Base-by-base conservation (phyloP, 768 basidiomycete genomes). In the Mrakia gelida region DNA sequence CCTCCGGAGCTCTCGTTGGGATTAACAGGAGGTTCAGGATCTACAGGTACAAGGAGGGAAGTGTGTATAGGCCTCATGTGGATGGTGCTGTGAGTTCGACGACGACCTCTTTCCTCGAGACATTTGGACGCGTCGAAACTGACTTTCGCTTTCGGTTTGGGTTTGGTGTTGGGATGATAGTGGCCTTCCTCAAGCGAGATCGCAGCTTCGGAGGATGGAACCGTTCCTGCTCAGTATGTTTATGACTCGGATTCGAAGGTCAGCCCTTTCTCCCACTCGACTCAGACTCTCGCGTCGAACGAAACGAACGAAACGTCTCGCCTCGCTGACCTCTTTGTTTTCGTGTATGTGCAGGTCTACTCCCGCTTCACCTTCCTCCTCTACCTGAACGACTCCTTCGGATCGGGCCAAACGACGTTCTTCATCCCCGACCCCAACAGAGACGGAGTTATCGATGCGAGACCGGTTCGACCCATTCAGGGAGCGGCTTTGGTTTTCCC, bases 401-500 rank as follows among this genome's bases (percentile, higher is more conserved):
- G 81, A 28, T 81, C 82, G 15, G 88, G 88, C 18, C 85, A 86
- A 78, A 89, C 88, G 8, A 89, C 88, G 3, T 89, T 88, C 83
- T 89, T 88, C 83, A 81, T 88, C 9, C 88, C 88, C 1, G 87
- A 87, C 0, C 79, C 80, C 3, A 80, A 84, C 0, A 81, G 82
- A 0, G 84, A 84, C 18, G 87, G 87, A 23, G 82, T 86, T 13
- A 84, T 89, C 62, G 85, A 88, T 75, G 87, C 88, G 26, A 85
- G 86, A 30, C 86, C 87, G 1, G 86, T 89, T 26, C 84, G 85
- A 73, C 88, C 88, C 0, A 81, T 86, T 21, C 84, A 85, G 3
- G 88, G 88, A 0, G 86, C 87, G 3, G 87, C 88, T 0, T 84
- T 87, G 54, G 86, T 88, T 59, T 89, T 89, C 82, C 88, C 78